phyloP scores from a whole-genome alignment of 208 protist species.

The Leishmania martiniquensis region DNA sequence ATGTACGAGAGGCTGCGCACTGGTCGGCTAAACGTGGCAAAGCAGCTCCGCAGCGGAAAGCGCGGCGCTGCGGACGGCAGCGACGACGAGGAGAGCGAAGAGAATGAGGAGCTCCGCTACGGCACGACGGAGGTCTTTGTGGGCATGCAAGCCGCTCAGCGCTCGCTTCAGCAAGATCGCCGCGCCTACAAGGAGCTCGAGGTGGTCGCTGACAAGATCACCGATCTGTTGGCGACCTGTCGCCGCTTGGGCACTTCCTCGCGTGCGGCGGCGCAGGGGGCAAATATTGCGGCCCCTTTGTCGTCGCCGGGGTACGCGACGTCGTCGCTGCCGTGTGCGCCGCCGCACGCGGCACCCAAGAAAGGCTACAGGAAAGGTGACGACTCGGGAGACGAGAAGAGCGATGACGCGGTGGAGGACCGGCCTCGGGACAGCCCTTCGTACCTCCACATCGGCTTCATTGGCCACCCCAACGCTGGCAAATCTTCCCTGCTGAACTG shows the following conservation, averaged over 20 bases:
- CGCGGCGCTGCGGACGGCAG: slow-evolving; percentile 12
- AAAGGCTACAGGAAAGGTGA: slow-evolving; percentile 12
- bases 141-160: slow-evolving; percentile 70
- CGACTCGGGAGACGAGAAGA: slow-evolving; percentile 15
- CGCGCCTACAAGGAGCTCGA: slow-evolving; percentile 62
- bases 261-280: slow-evolving; percentile 4
- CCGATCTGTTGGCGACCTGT: slow-evolving; percentile 54
- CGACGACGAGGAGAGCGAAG: slow-evolving; percentile 30
- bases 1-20: slow-evolving; percentile 82
- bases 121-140: slow-evolving; percentile 65
- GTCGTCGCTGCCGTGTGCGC: slow-evolving; percentile 14
- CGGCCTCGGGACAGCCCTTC: slow-evolving; percentile 28
- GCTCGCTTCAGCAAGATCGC: slow-evolving; percentile 45
- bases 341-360: slow-evolving; percentile 14
- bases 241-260: slow-evolving; percentile 30
- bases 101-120: slow-evolving; percentile 44
- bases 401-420: slow-evolving; percentile 21
- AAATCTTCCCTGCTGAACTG: slow-evolving; percentile 97
- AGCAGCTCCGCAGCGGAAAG: slow-evolving; percentile 7
- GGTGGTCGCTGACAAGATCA: slow-evolving; percentile 73
- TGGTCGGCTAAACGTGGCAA: slow-evolving; percentile 43
- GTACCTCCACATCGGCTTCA: slow-evolving; percentile 78
- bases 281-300: background rate
- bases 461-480: slow-evolving; percentile 95
- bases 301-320: slow-evolving; percentile 3